These are phyloP conservation scores for Dissoconium aciculare DNA, from an alignment of 2,329 filamentous ascomycete genomes.

Conservation along the genomic window DNA sequence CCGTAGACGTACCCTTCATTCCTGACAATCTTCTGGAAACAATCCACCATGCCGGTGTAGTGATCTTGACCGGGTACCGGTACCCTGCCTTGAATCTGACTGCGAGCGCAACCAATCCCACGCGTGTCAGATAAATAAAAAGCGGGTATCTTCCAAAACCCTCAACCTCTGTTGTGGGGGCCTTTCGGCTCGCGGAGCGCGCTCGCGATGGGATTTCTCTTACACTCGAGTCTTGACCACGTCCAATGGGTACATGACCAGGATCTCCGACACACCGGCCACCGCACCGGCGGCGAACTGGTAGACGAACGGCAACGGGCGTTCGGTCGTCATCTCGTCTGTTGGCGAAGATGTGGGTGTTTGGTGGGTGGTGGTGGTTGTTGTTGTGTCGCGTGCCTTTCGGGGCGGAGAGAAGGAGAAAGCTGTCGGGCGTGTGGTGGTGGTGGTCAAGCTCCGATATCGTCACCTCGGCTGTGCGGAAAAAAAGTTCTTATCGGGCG, in stretches of 20 bases:
- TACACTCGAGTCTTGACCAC: slow-evolving; percentile 97
- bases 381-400: no score
- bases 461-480: no score
- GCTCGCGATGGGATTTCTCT: slow-evolving; percentile 29
- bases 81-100: slow-evolving; percentile 43
- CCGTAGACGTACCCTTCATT: slow-evolving; percentile 62
- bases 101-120: slow-evolving; percentile 13
- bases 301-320: slow-evolving; percentile 82
- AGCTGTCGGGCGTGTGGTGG: no score
- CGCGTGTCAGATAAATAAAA: no score
- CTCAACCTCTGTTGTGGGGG: neutral
- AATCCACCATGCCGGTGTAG: slow-evolving; percentile 97
- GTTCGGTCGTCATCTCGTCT: slow-evolving; percentile 37
- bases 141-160: slow-evolving; percentile 1
- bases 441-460: no score
- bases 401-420: no score
- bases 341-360: slow-evolving; percentile 2
- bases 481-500: no score
- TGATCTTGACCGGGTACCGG: slow-evolving; percentile 55
- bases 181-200: neutral
- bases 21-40: slow-evolving; percentile 91
- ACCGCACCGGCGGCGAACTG: slow-evolving; percentile 95
- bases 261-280: slow-evolving; percentile 77
- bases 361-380: no score
- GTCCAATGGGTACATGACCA: slow-evolving; percentile 83